Base-by-base conservation (phyloP, 1,284 basidiomycete species). In the Moniliophthora roreri region DNA sequence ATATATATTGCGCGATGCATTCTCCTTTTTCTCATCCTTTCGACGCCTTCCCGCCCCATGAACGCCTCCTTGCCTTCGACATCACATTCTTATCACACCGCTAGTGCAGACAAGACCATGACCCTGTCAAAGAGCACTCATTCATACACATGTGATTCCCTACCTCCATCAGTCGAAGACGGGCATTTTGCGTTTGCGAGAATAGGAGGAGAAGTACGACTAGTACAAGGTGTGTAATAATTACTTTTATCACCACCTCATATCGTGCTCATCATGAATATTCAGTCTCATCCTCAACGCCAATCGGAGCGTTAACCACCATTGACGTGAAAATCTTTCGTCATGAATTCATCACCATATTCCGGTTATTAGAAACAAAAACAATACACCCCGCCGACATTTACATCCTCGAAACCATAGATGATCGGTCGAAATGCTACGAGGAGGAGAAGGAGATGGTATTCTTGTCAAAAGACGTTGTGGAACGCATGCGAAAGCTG, bases 361-460 rank as follows among this genome's bases (percentile, higher is more conserved):
- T 84, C 60, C 79, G 81, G 39, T 75, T 79, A 56, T 71, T 72
- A 1, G 73, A 81, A 57, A 66, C 67, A 40, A 65, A 65, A 11
- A 70, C 73, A 1, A 58, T 83, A 1, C 76, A 79, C 55, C 77
- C 79, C 3, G 58, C 72, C 10, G 81, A 87, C 59, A 71, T 87
- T 24, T 73, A 70, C 58, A 75, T 86, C 57, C 68, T 85, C 46
- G 79, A 84, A 63, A 63, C 69, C 24, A 78, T 86, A 48, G 75
- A 78, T 49, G 77, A 78, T 18, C 66, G 66, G 26, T 65, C 72
- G 46, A 71, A 77, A 42, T 74, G 74, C 23, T 84, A 85, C 58
- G 84, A 87, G 60, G 78, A 81, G 59, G 83, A 86, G 35, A 80
- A 72, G 53, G 84, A 76, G 55, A 82, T 77, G 9, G 83, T 86